phyloP scores from a whole-genome alignment of 179 eudicot species.

The Dionaea muscipula region DNA sequence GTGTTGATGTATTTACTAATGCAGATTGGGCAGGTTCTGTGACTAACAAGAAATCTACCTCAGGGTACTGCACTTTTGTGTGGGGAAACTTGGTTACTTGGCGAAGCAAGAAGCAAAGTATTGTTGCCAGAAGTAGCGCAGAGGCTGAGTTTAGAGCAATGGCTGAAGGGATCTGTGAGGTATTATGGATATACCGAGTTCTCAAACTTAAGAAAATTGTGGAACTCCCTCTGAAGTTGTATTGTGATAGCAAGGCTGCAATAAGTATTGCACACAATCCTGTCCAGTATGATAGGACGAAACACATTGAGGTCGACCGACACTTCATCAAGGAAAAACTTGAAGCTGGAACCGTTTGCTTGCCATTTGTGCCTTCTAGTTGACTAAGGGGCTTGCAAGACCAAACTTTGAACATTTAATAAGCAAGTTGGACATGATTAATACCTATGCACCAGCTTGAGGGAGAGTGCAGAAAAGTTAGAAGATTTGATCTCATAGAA shows the following conservation, averaged over 20 bases:
- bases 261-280: background rate
- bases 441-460: no score
- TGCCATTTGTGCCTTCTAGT: no score
- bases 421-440: no score
- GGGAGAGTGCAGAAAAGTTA: no score
- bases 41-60: background rate
- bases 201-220: no score
- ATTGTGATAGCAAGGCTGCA: background rate
- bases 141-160: background rate
- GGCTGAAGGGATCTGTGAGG: background rate
- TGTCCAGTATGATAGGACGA: background rate
- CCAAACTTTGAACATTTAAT: no score
- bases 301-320: background rate
- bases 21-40: no score
- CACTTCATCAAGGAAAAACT: background rate
- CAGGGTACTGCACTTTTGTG: background rate
- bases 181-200: background rate
- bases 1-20: background rate
- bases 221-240: no score
- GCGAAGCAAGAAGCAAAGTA: background rate
- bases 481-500: no score
- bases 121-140: background rate
- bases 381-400: no score
- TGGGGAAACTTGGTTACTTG: background rate
- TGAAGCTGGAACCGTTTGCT: background rate